A percentile compares a stretch with the other conserved stretches of the same genome.
Evolutionary conservation across 2,329 filamentous ascomycete species (phyloP).

Genomic region (Penicillium fuscoglaucum): DNA sequence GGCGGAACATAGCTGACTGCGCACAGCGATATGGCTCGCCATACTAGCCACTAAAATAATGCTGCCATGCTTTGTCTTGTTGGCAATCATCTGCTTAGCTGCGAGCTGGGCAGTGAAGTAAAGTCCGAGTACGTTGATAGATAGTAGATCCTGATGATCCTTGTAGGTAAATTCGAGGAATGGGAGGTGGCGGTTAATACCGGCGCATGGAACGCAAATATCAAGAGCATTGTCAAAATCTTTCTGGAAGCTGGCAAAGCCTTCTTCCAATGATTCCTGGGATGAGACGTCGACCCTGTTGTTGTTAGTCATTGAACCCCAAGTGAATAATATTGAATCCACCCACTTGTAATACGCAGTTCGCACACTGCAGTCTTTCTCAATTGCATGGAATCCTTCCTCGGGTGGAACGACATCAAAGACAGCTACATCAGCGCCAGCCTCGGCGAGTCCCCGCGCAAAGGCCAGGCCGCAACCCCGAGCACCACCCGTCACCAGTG

Average conservation of each 20-base stretch:
- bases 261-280: constrained; percentile 31
- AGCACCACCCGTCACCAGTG: constrained; percentile 50
- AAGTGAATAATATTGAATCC: neutral
- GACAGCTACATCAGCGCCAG: constrained; percentile 48
- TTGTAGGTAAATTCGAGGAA: constrained; percentile 49
- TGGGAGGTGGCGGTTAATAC: constrained; percentile 47
- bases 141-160: constrained; percentile 45
- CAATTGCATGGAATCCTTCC: constrained; percentile 43
- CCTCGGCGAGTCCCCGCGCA: constrained; percentile 48
- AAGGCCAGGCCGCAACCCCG: constrained; percentile 50
- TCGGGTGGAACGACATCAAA: constrained; percentile 49
- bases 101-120: constrained; percentile 53
- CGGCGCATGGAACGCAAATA: constrained; percentile 49
- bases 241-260: constrained; percentile 36
- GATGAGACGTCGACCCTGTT: constrained; percentile 45
- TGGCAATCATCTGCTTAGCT: constrained; percentile 54
- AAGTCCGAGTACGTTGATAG: constrained; percentile 48
- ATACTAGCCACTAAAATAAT: constrained; percentile 58
- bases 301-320: neutral
- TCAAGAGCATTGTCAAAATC: constrained; percentile 44
- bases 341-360: constrained; percentile 42
- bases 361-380: constrained; percentile 45
- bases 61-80: constrained; percentile 52
- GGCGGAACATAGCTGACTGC: constrained; percentile 50
- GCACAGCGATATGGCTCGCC: constrained; percentile 53